Evolutionary conservation across 2,329 filamentous ascomycete species (phyloP), one percentile per base, ranked within the genome.

Genomic region (Aspergillus thermomutatus): DNA sequence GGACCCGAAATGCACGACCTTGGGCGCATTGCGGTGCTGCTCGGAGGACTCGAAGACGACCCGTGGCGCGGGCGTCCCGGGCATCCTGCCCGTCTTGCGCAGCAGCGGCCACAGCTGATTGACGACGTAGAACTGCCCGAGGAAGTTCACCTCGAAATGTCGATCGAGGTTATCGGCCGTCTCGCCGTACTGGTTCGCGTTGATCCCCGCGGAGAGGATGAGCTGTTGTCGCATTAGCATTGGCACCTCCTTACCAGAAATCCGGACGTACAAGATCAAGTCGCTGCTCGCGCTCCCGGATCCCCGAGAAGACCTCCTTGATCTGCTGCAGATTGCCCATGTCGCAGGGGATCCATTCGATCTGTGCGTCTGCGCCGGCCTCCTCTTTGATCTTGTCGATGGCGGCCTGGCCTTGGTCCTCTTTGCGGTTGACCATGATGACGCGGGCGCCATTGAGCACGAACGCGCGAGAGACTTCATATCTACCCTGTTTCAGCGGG

Each of bases 201-300:
- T 79, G 57, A 80, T 79, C 4, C 77, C 77, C 0, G 77, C 76
- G 0, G 71, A 75, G 1, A 78, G 63, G 0, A 79, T 73, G n/a
- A 79, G 64, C 64, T 72, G 25, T 21, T 72, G 25, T 21, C 1
- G 4, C 2, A 3, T n/a, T 43, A 21, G 1, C 11, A 6, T 47
- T n/a, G n/a, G n/a, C n/a, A n/a, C n/a, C n/a, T n/a, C n/a, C n/a
- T n/a, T n/a, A n/a, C n/a, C n/a, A n/a, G n/a, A n/a, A n/a, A n/a
- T n/a, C n/a, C n/a, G n/a, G n/a, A 58, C 49, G 10, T 56, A 69
- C 66, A 49, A 77, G 69, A 56, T 80, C 77, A 9, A 80, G 63
- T 1, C 77, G 65, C 1, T 73, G 64, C 10, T 78, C 70, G 0
- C 60, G 65, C 2, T 76, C 65, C 0, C 72, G 63, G 1, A 79